Evolutionary conservation across 2,329 filamentous ascomycete genomes (phyloP).

Genomic region (Colletotrichum lentis): DNA sequence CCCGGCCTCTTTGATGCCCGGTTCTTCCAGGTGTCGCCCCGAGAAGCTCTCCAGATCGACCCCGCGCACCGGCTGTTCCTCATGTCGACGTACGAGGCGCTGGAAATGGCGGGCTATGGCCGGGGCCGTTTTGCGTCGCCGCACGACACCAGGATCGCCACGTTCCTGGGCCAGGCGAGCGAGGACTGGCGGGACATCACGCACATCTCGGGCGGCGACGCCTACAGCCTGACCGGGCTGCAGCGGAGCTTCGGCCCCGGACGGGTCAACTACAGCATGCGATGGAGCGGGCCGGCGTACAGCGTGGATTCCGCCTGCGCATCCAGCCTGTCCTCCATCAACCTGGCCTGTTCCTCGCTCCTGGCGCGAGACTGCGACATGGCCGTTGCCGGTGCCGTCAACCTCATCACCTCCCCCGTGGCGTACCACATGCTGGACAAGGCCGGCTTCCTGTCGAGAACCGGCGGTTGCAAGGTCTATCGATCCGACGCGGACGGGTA

Average conservation of each 20-base stretch:
- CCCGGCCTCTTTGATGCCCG: constrained; percentile 47
- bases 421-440: constrained; percentile 31
- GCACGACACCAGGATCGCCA: too few species aligned
- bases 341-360: constrained; percentile 46
- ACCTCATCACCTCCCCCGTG: constrained; percentile 43
- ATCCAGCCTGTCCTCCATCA: background rate
- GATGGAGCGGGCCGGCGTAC: background rate
- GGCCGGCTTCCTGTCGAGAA: constrained; percentile 43
- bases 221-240: too few species aligned
- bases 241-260: too few species aligned
- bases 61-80: constrained; percentile 45
- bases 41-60: constrained; percentile 45
- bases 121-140: too few species aligned
- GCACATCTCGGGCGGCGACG: too few species aligned
- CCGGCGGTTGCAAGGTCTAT: constrained; percentile 47
- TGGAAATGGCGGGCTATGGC: constrained; percentile 41
- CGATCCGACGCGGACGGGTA: constrained; percentile 55
- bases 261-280: too few species aligned
- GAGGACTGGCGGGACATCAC: too few species aligned
- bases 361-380: constrained; percentile 45
- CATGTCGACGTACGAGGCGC: constrained; percentile 48
- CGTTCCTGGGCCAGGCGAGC: too few species aligned
- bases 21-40: constrained; percentile 50
- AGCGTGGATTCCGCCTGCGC: background rate
- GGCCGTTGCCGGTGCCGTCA: constrained; percentile 51